phyloP scores from a whole-genome alignment of 2,329 filamentous ascomycete genomes.

The Aspergillus floridensis region DNA sequence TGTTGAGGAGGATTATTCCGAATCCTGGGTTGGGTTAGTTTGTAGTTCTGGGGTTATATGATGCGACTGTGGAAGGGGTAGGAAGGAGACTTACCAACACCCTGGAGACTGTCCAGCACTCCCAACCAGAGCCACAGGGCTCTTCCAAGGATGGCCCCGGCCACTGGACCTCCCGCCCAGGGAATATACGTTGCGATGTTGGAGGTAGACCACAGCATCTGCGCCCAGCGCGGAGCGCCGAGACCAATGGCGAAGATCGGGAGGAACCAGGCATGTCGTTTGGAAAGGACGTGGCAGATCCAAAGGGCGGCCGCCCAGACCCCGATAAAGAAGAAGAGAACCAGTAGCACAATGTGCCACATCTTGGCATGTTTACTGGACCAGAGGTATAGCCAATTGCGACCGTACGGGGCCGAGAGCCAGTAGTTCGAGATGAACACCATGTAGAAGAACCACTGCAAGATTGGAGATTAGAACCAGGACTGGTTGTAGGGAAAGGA shows the following conservation, averaged over 20 bases:
- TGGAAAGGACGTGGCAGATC: conserved; percentile 54
- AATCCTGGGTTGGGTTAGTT: conserved; percentile 45
- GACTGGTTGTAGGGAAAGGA: too few species aligned
- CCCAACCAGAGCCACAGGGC: conserved; percentile 65
- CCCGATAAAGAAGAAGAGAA: conserved; percentile 47
- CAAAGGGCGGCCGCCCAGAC: conserved; percentile 51
- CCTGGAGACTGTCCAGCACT: conserved; percentile 62
- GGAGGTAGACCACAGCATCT: conserved; percentile 63
- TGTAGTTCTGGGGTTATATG: not conserved
- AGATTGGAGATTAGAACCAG: conserved; percentile 59
- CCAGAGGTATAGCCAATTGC: conserved; percentile 64
- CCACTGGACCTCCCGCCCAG: conserved; percentile 56
- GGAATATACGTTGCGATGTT: conserved; percentile 60
- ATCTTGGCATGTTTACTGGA: conserved; percentile 52
- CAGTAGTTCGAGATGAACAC: conserved; percentile 66
- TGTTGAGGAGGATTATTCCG: conserved; percentile 65
- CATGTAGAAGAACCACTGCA: conserved; percentile 53
- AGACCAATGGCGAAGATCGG: conserved; percentile 66
- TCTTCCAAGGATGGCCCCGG: conserved; percentile 55
- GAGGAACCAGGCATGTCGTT: conserved; percentile 63
- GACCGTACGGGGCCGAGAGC: conserved; percentile 62
- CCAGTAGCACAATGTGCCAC: conserved; percentile 57
- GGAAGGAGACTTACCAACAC: conserved; percentile 38
- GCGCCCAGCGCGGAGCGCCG: conserved; percentile 62
- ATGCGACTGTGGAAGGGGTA: too few species aligned